These are phyloP conservation scores for Termitomyces heimii DNA, from an alignment of 768 basidiomycete genomes.

Conservation along the genomic window DNA sequence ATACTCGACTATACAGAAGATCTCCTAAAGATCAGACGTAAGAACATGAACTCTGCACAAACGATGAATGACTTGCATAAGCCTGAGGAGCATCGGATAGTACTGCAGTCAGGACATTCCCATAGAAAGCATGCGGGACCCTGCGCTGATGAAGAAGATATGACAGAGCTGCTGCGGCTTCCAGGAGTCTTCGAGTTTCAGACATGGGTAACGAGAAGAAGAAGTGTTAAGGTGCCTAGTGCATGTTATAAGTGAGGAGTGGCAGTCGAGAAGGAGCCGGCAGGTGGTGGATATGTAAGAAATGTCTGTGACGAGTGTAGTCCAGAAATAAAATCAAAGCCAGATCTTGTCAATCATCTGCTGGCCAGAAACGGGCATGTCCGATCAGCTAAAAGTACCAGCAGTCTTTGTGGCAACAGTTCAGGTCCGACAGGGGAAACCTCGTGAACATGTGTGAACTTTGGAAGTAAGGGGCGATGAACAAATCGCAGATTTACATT, in stretches of 20 bases:
- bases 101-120: conserved; percentile 64
- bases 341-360: conserved; percentile 31
- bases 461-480: background rate
- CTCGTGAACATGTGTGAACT: background rate
- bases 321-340: conserved; percentile 37
- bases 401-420: conserved; percentile 35
- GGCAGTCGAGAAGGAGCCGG: conserved; percentile 31
- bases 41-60: conserved; percentile 3
- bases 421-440: conserved; percentile 22
- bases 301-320: conserved; percentile 37
- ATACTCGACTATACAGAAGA: conserved; percentile 79
- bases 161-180: conserved; percentile 75
- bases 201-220: conserved; percentile 41
- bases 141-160: conserved; percentile 45
- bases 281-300: conserved; percentile 45
- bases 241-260: conserved; percentile 48
- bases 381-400: conserved; percentile 36
- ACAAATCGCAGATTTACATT: conserved; percentile 3
- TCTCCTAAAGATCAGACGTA: conserved; percentile 48
- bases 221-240: conserved; percentile 32
- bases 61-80: conserved; percentile 43
- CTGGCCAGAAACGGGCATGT: conserved; percentile 36
- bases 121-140: conserved; percentile 80
- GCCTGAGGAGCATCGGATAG: conserved; percentile 60
- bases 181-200: conserved; percentile 68